Percentiles rank a stretch among this genome's conserved stretches.
Conservation (phyloP, 2,329 filamentous ascomycete species). For the Fusarium chaquense region DNA sequence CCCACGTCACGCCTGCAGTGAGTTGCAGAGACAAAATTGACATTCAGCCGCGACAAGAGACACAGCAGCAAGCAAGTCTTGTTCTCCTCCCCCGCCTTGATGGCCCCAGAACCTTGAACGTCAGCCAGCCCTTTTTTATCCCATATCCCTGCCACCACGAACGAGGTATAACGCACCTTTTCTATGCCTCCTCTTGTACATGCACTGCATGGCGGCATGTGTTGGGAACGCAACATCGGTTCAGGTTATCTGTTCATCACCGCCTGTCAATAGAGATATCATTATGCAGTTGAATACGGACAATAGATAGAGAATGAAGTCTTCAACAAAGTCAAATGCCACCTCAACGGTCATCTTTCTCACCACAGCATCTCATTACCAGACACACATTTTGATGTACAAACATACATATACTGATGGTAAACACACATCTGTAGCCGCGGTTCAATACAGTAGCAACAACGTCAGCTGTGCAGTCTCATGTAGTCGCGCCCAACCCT, state of each 20-base stretch:
- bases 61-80: slow-evolving; percentile 11
- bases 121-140: slow-evolving; percentile 25
- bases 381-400: background rate
- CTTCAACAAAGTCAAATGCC: slow-evolving; percentile 15
- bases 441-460: slow-evolving; percentile 19
- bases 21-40: slow-evolving; percentile 15
- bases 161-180: slow-evolving; percentile 27
- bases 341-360: slow-evolving; percentile 19
- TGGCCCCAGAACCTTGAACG: slow-evolving; percentile 19
- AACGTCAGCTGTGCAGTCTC: slow-evolving; percentile 23
- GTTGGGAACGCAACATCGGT: slow-evolving; percentile 22
- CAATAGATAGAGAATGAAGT: background rate
- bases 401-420: background rate
- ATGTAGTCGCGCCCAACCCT: slow-evolving; percentile 48
- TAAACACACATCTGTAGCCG: slow-evolving; percentile 26
- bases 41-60: slow-evolving; percentile 25
- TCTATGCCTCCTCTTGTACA: slow-evolving; percentile 10
- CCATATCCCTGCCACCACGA: slow-evolving; percentile 27
- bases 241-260: slow-evolving; percentile 22
- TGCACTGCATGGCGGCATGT: slow-evolving; percentile 17
- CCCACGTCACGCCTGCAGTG: slow-evolving; percentile 29
- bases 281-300: slow-evolving; percentile 7
- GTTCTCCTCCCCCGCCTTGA: slow-evolving; percentile 15
- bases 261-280: slow-evolving; percentile 16
- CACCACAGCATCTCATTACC: slow-evolving; percentile 27